These are phyloP conservation scores for Lentinus brumalis DNA, from an alignment of 768 basidiomycete genomes.

Conservation along the genomic window DNA sequence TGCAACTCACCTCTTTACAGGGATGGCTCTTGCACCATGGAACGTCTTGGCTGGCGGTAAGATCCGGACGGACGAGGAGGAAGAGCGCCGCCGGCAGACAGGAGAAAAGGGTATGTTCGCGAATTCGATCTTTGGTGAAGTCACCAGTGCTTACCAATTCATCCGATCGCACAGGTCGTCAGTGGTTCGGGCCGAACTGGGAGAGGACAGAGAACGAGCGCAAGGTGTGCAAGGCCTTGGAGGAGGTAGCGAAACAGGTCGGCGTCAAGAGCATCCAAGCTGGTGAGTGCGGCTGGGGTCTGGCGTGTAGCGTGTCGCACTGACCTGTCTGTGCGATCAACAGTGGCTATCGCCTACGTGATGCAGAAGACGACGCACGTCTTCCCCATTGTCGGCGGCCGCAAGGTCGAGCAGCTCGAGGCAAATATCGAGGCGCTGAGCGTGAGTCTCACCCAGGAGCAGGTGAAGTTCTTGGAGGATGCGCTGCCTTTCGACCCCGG, in stretches of 20 bases:
- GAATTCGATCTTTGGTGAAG: not conserved
- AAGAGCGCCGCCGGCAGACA: conserved; percentile 24
- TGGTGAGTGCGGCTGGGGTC: not conserved
- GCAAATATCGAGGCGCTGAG: conserved; percentile 52
- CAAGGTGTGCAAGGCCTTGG: conserved; percentile 45
- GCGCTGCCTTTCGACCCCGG: conserved; percentile 47
- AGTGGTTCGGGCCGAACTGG: conserved; percentile 17
- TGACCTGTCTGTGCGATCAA: not conserved
- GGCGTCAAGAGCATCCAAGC: conserved; percentile 32
- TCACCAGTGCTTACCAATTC: not conserved
- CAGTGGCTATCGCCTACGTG: conserved; percentile 54
- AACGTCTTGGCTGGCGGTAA: conserved; percentile 22
- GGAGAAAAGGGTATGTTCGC: conserved; percentile 26
- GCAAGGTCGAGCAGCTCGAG: conserved; percentile 51
- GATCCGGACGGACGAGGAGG: conserved; percentile 28
- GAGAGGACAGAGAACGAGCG: conserved; percentile 46
- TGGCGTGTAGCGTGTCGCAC: too few species aligned
- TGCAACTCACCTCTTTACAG: conserved; percentile 1
- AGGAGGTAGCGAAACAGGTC: conserved; percentile 51
- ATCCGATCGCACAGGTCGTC: conserved; percentile 33
- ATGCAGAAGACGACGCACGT: conserved; percentile 52
- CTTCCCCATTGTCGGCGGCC: conserved; percentile 43
- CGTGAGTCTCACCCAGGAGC: conserved; percentile 44
- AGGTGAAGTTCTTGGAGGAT: conserved; percentile 48
- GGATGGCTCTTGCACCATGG: conserved; percentile 29